Conservation (phyloP, 208 protist genomes). For the Leishmania martiniquensis region DNA sequence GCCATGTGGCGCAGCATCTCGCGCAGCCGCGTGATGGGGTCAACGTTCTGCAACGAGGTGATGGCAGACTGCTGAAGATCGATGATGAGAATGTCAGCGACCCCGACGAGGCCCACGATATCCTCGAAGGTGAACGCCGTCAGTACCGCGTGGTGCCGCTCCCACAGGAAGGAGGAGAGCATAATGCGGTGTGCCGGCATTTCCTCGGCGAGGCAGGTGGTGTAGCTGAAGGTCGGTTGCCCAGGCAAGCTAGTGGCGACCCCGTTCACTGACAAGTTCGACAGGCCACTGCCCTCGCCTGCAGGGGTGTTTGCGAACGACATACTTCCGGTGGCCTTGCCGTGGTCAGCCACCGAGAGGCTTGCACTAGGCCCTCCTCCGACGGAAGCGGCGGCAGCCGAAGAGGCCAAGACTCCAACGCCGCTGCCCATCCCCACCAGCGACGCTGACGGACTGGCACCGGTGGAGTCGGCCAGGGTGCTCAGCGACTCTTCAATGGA, state of each 20-base stretch:
- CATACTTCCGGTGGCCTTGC: constrained; percentile 20
- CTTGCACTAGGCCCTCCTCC: not conserved
- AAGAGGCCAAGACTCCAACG: not conserved
- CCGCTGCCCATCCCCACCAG: not conserved
- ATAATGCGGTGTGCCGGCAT: constrained; percentile 84
- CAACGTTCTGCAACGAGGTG: constrained; percentile 33
- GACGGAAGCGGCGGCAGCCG: not conserved
- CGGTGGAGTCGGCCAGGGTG: constrained; percentile 15
- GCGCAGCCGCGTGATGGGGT: constrained; percentile 74
- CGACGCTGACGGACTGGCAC: constrained; percentile 7
- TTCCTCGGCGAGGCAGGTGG: constrained; percentile 87
- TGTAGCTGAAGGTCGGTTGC: constrained; percentile 65
- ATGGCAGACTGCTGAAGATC: constrained; percentile 84
- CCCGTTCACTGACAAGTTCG: constrained; percentile 3
- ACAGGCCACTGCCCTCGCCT: constrained; percentile 12
- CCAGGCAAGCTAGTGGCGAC: constrained; percentile 1
- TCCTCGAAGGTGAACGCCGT: constrained; percentile 74
- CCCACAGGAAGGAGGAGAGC: constrained; percentile 88
- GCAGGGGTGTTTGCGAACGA: constrained; percentile 13
- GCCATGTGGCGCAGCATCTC: constrained; percentile 84
- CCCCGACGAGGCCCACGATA: constrained; percentile 64
- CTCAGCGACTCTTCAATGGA: constrained; percentile 33
- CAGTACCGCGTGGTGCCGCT: constrained; percentile 87
- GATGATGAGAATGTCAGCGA: constrained; percentile 89
- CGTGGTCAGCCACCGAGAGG: constrained; percentile 11